These are phyloP conservation scores for Fusarium sp. DNA, from an alignment of 2,329 filamentous ascomycete genomes.

Conservation along the genomic window DNA sequence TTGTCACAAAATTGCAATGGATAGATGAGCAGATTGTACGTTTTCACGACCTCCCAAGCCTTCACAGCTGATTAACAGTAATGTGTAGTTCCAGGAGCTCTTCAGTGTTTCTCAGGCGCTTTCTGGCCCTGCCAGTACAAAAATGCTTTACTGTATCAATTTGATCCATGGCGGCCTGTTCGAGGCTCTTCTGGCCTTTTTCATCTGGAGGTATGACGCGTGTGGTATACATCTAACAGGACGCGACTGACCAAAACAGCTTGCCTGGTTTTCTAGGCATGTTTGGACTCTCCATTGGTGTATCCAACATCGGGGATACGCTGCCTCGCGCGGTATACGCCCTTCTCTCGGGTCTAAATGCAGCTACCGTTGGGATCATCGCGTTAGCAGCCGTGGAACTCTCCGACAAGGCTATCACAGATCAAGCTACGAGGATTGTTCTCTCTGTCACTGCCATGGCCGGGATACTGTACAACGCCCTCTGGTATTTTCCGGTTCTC, in stretches of 20 bases:
- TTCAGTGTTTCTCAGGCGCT: conserved; percentile 76
- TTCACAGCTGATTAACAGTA: not conserved
- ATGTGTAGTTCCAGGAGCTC: conserved; percentile 73
- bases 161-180: conserved; percentile 70
- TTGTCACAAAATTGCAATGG: conserved; percentile 70
- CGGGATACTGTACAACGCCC: conserved; percentile 74
- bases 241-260: conserved; percentile 41
- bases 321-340: conserved; percentile 74
- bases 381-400: conserved; percentile 75
- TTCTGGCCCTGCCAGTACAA: conserved; percentile 75
- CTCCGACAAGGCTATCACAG: conserved; percentile 73
- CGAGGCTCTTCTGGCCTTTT: conserved; percentile 67
- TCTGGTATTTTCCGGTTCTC: conserved; percentile 80
- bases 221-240: no score
- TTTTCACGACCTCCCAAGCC: rapidly evolving
- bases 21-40: conserved; percentile 73
- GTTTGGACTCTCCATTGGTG: conserved; percentile 73
- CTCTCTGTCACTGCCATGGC: conserved; percentile 72
- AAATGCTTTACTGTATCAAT: conserved; percentile 76
- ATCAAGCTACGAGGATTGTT: conserved; percentile 69
- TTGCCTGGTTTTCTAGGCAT: conserved; percentile 77
- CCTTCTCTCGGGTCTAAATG: conserved; percentile 76
- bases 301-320: conserved; percentile 66
- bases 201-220: conserved; percentile 68
- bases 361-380: conserved; percentile 77